These are phyloP conservation scores for Aureobasidium sp. DNA, from an alignment of 2,329 filamentous ascomycete species.

Conservation along the genomic window DNA sequence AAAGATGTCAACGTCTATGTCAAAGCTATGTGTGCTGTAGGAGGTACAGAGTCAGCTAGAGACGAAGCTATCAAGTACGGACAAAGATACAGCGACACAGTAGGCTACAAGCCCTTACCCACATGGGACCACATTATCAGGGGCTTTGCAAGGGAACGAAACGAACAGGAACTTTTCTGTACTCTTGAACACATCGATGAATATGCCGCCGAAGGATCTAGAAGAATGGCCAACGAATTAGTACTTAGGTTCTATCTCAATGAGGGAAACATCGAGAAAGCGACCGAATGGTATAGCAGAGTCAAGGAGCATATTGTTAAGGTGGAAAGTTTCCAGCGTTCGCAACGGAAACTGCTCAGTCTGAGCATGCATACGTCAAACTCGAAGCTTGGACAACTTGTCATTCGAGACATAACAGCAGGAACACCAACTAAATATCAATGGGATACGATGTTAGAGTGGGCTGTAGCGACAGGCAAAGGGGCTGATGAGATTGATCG, in stretches of 20 bases:
- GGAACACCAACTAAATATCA: slow-evolving; percentile 27
- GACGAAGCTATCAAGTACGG: not conserved
- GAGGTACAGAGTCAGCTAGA: slow-evolving; percentile 1
- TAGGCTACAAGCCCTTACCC: not conserved
- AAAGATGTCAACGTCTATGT: not conserved
- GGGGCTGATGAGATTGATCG: slow-evolving; percentile 63
- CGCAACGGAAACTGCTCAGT: not conserved
- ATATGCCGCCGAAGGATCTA: not conserved
- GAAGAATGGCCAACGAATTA: not conserved
- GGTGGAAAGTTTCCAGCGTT: not conserved
- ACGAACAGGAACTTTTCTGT: slow-evolving; percentile 50
- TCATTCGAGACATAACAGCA: slow-evolving; percentile 41
- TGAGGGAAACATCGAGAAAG: slow-evolving; percentile 49
- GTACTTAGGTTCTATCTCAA: slow-evolving; percentile 52
- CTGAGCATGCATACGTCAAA: slow-evolving; percentile 39
- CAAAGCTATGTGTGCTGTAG: not conserved
- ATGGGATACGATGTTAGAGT: slow-evolving; percentile 68
- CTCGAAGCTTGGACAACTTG: slow-evolving; percentile 51
- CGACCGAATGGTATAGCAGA: slow-evolving; percentile 59
- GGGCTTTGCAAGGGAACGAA: slow-evolving; percentile 55
- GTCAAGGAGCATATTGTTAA: slow-evolving; percentile 35
- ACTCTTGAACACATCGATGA: slow-evolving; percentile 46
- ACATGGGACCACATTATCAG: slow-evolving; percentile 30
- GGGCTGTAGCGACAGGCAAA: slow-evolving; percentile 64
- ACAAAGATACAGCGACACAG: too few species aligned